Evolutionary conservation across 73 alveolate genomes (phyloP), one percentile per base, ranked within the genome.

Genomic region (Urostyla sp.): DNA sequence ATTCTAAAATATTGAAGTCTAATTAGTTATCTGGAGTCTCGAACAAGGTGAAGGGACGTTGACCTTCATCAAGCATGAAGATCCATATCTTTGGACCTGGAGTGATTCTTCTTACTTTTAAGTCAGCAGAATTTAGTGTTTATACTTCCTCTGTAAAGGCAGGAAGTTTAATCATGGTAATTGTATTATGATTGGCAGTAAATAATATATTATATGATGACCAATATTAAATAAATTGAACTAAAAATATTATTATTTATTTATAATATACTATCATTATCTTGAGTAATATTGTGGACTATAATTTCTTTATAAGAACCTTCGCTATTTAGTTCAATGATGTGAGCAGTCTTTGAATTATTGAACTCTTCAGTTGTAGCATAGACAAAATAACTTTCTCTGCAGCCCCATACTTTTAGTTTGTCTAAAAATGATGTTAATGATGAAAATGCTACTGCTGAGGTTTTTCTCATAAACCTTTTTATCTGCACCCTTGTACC

Each of bases 1-100:
- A 6, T 3, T 63, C 48, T 5, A 63, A 15, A 20, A 18, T 2
- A 50, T 63, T 63, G 45, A 63, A 63, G 23, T 63, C 79, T 16
- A 63, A 23, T 38, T 38, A 1, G 60, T 63, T 63, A 18, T 63
- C n/a, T 15, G 10, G 26, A 43, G 79, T 63, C 45, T 63, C 79
- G 35, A 63, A 38, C 15, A 63, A 21, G 1, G 44, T 21, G n/a
- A 43, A 5, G 28, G 37, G 5, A 34, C 54, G 31, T n/a, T 13
- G 72, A 5, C 37, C 55, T 21, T 38, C 7, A 3, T 63, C 27
- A 34, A 43, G 23, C 20, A 63, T 18, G 2, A 63, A 23, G 0
- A 49, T 60, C 44, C 44, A 63, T 21, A 63, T 43, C 1, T 34
- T 34, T n/a, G 7, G 44, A 31, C 3, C n/a, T 11, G 43, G 61